These are phyloP conservation scores for Corynespora cassiicola DNA, from an alignment of 2,329 filamentous ascomycete genomes.

Conservation along the genomic window DNA sequence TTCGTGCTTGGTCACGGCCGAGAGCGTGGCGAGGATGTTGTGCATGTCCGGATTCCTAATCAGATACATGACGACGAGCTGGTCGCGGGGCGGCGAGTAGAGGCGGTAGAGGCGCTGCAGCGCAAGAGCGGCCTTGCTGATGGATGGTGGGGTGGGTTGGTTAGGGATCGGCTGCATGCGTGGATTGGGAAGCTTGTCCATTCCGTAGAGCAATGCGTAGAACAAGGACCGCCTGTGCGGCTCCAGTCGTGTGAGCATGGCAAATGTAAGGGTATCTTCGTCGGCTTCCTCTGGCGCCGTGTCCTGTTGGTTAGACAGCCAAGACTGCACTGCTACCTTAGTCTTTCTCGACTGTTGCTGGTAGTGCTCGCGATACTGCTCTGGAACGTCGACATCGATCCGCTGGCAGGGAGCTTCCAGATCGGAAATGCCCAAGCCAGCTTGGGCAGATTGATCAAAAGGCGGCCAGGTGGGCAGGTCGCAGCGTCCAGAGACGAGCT, in stretches of 20 bases:
- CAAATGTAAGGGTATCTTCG: slow-evolving; percentile 91
- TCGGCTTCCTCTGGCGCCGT: slow-evolving; percentile 86
- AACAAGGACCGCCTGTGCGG: slow-evolving; percentile 79
- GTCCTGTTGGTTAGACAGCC: slow-evolving; percentile 82
- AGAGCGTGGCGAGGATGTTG: slow-evolving; percentile 83
- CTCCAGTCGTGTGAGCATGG: slow-evolving; percentile 86
- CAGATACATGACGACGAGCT: slow-evolving; percentile 84
- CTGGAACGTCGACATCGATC: slow-evolving; percentile 91
- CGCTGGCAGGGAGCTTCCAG: slow-evolving; percentile 70
- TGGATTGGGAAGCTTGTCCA: slow-evolving; percentile 57
- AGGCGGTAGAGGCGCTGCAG: slow-evolving; percentile 87
- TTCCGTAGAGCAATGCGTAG: slow-evolving; percentile 75
- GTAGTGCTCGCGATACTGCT: slow-evolving; percentile 92
- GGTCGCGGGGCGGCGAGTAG: slow-evolving; percentile 75
- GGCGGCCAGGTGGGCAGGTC: slow-evolving; percentile 90
- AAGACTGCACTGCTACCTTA: slow-evolving; percentile 86
- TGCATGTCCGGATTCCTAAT: slow-evolving; percentile 83
- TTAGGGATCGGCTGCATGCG: slow-evolving; percentile 71
- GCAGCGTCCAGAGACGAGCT: slow-evolving; percentile 86
- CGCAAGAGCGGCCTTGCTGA: slow-evolving; percentile 77
- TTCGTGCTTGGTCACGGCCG: slow-evolving; percentile 88
- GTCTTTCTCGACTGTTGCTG: slow-evolving; percentile 92
- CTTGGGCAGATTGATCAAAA: slow-evolving; percentile 64
- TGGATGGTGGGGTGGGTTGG: slow-evolving; percentile 69
- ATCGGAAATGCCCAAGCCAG: slow-evolving; percentile 65